Base-by-base conservation (phyloP, 176 grass and related monocot genomes). In the Musa schizocarpa region DNA sequence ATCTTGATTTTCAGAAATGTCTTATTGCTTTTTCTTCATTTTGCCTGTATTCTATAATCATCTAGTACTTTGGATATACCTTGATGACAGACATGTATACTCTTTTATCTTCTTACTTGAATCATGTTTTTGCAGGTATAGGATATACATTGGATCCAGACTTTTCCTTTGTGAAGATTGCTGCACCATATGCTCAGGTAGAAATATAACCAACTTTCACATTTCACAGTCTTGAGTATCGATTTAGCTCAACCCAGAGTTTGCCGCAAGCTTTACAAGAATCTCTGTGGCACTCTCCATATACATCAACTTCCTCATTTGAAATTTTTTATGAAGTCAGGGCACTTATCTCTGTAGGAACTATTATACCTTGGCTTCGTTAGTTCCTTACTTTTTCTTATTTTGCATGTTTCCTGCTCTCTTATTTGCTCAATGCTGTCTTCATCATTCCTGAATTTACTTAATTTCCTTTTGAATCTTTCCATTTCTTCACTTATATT, bases 111-210 rank as follows among this genome's bases (percentile, higher is more conserved):
- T 70, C 43, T 9, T n/a, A 70, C 68, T 50, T 13, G 65, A 43
- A 68, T 29, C 8, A 67, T 78, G 82, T 54, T 61, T 63, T 71
- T 85, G 53, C 76, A 93, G 94, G 94, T 53, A 93, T 93, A 87
- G 94, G 94, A 54, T 98, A 98, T 69, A 89, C 79, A 76, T 77
- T 98, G 78, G 90, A 98, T 84, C 90, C 94, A 78, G 94, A 91
- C n/a, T 98, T 98, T 85, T 98, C 94, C 19, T 98, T 98, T 78
- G 90, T 93, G 78, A 93, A 98, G 85, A 91, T 98, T 72, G 88
- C 88, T 76, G 87, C 94, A 61, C 90, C 94, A 80, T 98, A 98
- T 79, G 94, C 94, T 71, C 94, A 98, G 88, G 94, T 98, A 5
- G 34, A 43, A 64, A 34, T 69, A 69, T 62, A 61, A 57, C 1